Evolutionary conservation across 2,329 filamentous ascomycete species (phyloP), one percentile per base, ranked within the genome.

Genomic region (Fusarium secorum): DNA sequence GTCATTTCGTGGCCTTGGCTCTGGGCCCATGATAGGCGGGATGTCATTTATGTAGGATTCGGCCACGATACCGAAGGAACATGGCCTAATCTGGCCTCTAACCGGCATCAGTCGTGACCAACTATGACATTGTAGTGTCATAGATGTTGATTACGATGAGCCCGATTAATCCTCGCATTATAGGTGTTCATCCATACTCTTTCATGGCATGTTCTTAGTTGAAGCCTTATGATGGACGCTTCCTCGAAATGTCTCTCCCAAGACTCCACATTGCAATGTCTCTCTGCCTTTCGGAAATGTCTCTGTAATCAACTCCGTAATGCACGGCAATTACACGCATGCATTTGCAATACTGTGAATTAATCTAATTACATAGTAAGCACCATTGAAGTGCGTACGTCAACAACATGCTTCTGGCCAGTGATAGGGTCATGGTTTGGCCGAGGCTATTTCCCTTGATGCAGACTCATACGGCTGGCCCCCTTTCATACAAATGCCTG

Each of bases 1-100:
- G 65, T 71, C 68, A 72, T 70, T 70, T 72, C 57, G 56, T 72
- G 56, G 64, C 39, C 55, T 55, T 53, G 39, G 26, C 46, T 44
- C 49, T 51, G 42, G 64, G 35, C 22, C 49, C 56, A 51, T 60
- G 49, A 49, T 65, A 36, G 57, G 63, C 60, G 48, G 49, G 49
- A 63, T 63, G 56, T 65, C 42, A 68, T 52, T 68, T 58, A 58
- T 28, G 51, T 68, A 49, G 61, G 68, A 72, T 72, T 59, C 64
- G 68, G 68, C 36, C 60, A 26, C 46, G 38, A 65, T 69, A 55
- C 65, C 64, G 64, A 67, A 66, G 33, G 26, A 42, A 41, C 57
- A 62, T 44, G 38, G 33, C 24, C 33, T 51, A 57, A 68, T 67
- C 61, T 46, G 44, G 64, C 22, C 22, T 63, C 11, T 53, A 55